Evolutionary conservation across 208 protist genomes (phyloP), one percentile per base, ranked within the genome.

Genomic region (Herpetomonas samuelpessoai): DNA sequence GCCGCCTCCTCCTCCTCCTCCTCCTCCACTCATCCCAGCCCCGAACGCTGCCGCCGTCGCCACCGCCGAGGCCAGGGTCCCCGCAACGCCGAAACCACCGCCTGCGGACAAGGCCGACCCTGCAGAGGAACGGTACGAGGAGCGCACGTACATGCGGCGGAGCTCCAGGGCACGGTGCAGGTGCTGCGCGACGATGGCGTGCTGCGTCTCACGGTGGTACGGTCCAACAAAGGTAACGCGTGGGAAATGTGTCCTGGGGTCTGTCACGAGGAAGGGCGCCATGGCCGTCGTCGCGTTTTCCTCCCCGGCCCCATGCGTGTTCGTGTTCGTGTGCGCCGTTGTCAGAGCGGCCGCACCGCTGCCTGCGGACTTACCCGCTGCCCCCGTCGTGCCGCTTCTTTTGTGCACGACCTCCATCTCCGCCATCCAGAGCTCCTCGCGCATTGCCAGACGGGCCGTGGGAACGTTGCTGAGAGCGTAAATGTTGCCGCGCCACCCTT

Each of bases 161-260:
- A 93, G 73, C 49, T 92, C 82, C 25, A 95, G 64, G 4, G 86
- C 89, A 9, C 76, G 81, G 52, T 86, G 83, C 39, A 95, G 72
- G 22, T 68, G 57, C 55, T 87, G 83, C n/a, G 78, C 81, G 31
- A 80, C 74, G 24, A 53, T 55, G 29, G 79, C 79, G 58, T 88
- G 48, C 45, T 86, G 76, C 24, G 79, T 73, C 56, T 93, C 84
- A 14, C 84, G 73, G 26, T 95, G 83, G 30, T 78, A 86, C 1
- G 81, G 77, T 0, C 86, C 83, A 1, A 82, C 29, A 26, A 95
- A 66, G 0, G 71, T 29, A 12, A 88, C 69, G 6, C 89, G 83
- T 3, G 89, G 81, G 52, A 86, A 95, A 29, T 79, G 60, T 0
- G 81, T 55, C n/a, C 69, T 72, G 22, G 85, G 69, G 64, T 95